Evolutionary conservation across 768 basidiomycete genomes (phyloP).

Genomic region (Polyporus arcularius): DNA sequence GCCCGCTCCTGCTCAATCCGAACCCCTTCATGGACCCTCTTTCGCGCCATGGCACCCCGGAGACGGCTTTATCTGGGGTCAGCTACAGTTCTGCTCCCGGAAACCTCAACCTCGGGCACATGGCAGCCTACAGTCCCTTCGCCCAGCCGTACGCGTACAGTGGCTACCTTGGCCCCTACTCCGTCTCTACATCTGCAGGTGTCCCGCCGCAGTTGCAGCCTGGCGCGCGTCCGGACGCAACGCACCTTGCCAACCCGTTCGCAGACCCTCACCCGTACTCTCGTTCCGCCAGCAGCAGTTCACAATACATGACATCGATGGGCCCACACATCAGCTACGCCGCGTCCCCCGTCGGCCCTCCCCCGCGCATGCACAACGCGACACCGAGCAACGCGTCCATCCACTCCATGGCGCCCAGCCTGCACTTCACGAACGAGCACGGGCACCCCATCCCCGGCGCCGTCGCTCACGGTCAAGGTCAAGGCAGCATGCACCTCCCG

Average conservation of each 20-base stretch:
- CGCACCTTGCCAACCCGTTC: background rate
- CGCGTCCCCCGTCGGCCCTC: background rate
- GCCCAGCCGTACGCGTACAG: slow-evolving; percentile 3
- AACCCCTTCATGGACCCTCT: slow-evolving; percentile 24
- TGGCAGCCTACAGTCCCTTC: background rate
- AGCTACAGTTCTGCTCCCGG: slow-evolving; percentile 4
- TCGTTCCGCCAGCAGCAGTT: background rate
- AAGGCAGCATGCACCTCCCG: slow-evolving; percentile 2
- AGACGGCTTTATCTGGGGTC: slow-evolving; percentile 8
- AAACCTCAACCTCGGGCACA: background rate
- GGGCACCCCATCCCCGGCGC: background rate
- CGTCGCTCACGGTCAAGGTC: background rate
- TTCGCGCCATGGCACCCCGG: slow-evolving; percentile 17
- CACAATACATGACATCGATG: background rate
- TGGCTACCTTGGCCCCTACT: background rate
- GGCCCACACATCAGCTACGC: slow-evolving; percentile 3
- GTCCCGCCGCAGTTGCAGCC: slow-evolving; percentile 13
- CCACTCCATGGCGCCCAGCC: slow-evolving; percentile 26
- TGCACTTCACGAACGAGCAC: slow-evolving; percentile 19
- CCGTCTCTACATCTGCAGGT: background rate
- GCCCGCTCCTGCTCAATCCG: slow-evolving; percentile 8
- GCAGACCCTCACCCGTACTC: background rate
- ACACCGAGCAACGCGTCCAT: slow-evolving; percentile 23
- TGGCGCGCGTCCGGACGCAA: background rate
- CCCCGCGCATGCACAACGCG: slow-evolving; percentile 15